Percentiles rank a stretch among this genome's conserved stretches.
Conservation (phyloP, 768 basidiomycete species). For the Termitomyces eurrhizus region DNA sequence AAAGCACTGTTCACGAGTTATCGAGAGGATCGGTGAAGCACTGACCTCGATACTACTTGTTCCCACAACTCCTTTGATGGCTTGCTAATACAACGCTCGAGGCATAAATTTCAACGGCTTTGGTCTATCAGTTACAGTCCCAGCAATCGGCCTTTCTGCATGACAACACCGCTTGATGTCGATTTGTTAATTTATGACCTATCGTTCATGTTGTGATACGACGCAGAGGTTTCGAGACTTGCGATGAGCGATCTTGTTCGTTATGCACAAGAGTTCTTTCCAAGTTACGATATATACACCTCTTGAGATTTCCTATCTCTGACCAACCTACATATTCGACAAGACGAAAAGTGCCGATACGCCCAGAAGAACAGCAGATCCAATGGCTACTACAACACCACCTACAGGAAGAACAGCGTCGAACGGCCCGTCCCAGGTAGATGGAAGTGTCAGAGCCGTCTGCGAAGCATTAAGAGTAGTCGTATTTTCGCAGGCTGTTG, state of each 20-base stretch:
- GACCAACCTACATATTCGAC: constrained; percentile 41
- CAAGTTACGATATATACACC: neutral
- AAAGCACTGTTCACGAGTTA: neutral
- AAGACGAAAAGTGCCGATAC: constrained; percentile 45
- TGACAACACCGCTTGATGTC: neutral
- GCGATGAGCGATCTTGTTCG: too few species aligned
- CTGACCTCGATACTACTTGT: neutral
- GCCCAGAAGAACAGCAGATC: constrained; percentile 43
- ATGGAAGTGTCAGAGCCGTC: constrained; percentile 41
- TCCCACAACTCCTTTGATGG: neutral
- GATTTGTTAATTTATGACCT: neutral
- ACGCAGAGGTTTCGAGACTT: neutral
- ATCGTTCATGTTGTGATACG: neutral
- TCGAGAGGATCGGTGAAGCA: neutral
- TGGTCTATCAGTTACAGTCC: neutral
- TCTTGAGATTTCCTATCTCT: neutral
- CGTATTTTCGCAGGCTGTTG: constrained; percentile 36
- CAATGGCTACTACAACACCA: constrained; percentile 42
- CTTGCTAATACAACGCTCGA: neutral
- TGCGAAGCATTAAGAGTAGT: constrained; percentile 34
- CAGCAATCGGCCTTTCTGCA: neutral
- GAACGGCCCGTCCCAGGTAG: constrained; percentile 59
- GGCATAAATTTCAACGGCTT: neutral
- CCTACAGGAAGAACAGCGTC: constrained; percentile 40
- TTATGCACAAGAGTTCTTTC: neutral